Evolutionary conservation across 345 rosid species (phyloP), one percentile per base, ranked within the genome.

Genomic region (Pugionium dolabratum): DNA sequence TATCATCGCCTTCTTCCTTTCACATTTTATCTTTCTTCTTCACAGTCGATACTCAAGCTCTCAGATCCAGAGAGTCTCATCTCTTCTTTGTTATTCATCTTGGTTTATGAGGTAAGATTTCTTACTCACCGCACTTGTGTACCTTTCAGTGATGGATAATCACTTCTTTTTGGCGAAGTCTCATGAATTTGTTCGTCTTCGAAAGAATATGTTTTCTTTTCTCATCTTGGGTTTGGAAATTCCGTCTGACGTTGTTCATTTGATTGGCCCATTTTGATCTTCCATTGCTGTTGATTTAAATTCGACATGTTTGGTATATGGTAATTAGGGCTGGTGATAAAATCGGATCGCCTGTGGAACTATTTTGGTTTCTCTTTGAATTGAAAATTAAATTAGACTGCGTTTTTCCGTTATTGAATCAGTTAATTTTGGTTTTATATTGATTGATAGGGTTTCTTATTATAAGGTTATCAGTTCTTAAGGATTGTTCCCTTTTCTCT

Each of bases 21-120:
- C 18, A 18, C 47, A 45, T 29, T 55, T 46, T 10, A 7, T 18
- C 18, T 18, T 18, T 18, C 18, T 29, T 45, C 47, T 36, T 55
- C 31, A 41, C 50, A 42, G 28, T 51, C 54, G 18, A 8, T 18
- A 54, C 25, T 26, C 62, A 27, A 46, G 4, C 7, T 46, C 48
- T 47, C 64, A 67, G 71, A 67, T 67, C 71, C 64, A 62, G 36
- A 55, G 36, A 73, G 69, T 36, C 62, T 75, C 71, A 45, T 67
- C 75, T 48, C 64, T 65, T 69, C 67, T 49, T 72, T 35, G 54
- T 66, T 67, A 56, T 26, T 73, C 80, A 34, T 59, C 67, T 73
- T 66, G 76, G 83, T 79, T 79, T 79, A 79, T 79, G 83, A 79
- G 83, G 83, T 79, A 40, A 49, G 44, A 7, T 10, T 59, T 36